These are phyloP conservation scores for Nannizzia gypsea DNA, from an alignment of 2,329 filamentous ascomycete genomes.

Conservation along the genomic window DNA sequence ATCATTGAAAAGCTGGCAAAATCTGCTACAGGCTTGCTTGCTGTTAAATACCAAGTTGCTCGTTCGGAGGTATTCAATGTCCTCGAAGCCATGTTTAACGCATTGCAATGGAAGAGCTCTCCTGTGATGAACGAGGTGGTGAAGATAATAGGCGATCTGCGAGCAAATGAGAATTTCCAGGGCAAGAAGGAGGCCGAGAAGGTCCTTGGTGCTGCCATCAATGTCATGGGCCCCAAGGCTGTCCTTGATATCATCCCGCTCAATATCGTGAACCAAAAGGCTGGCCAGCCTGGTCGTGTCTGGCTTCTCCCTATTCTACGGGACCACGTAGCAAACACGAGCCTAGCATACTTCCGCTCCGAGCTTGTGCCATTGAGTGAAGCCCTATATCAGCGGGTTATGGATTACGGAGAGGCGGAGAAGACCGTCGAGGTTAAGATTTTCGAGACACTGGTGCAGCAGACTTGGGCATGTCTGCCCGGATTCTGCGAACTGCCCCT, in stretches of 20 bases:
- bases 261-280: slow-evolving; percentile 66
- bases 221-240: slow-evolving; percentile 77
- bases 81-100: slow-evolving; percentile 73
- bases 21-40: slow-evolving; percentile 61
- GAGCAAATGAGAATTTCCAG: slow-evolving; percentile 74
- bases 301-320: slow-evolving; percentile 90
- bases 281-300: slow-evolving; percentile 70
- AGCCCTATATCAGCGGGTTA: slow-evolving; percentile 73
- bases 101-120: slow-evolving; percentile 70
- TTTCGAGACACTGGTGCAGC: slow-evolving; percentile 89
- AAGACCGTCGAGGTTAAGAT: slow-evolving; percentile 97
- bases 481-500: slow-evolving; percentile 90
- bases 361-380: slow-evolving; percentile 87
- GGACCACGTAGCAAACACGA: slow-evolving; percentile 81
- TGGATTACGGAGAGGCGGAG: slow-evolving; percentile 67
- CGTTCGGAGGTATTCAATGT: slow-evolving; percentile 94
- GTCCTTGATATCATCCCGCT: slow-evolving; percentile 73
- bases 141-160: slow-evolving; percentile 71
- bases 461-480: slow-evolving; percentile 86
- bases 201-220: slow-evolving; percentile 75
- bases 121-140: slow-evolving; percentile 67
- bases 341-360: slow-evolving; percentile 68
- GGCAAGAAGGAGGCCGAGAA: slow-evolving; percentile 92
- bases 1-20: slow-evolving; percentile 65
- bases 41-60: slow-evolving; percentile 82